phyloP scores from a whole-genome alignment of 768 basidiomycete species.

The Leccinum barrowsii region DNA sequence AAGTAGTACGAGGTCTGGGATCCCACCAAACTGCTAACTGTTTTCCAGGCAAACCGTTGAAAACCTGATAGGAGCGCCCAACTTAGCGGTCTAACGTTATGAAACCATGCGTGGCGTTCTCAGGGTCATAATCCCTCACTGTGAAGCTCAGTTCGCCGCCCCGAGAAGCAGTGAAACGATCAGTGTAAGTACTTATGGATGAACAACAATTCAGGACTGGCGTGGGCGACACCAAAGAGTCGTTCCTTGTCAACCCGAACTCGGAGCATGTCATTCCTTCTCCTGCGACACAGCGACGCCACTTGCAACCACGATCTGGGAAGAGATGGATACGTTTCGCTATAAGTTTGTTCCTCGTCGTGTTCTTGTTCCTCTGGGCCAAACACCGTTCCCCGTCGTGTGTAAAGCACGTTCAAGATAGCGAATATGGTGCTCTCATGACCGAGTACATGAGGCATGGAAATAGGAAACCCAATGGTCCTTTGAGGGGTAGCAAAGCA shows the following conservation, averaged over 20 bases:
- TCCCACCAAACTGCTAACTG: too few species aligned
- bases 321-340: constrained; percentile 15
- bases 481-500: constrained; percentile 34
- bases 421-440: constrained; percentile 13
- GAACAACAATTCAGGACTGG: constrained; percentile 8
- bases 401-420: constrained; percentile 7
- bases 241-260: background rate
- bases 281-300: constrained; percentile 14
- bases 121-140: too few species aligned
- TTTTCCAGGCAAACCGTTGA: too few species aligned
- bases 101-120: too few species aligned
- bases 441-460: constrained; percentile 18
- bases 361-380: constrained; percentile 16
- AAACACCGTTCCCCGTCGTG: background rate
- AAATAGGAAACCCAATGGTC: constrained; percentile 10
- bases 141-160: background rate
- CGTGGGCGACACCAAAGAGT: constrained; percentile 4
- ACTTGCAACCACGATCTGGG: background rate
- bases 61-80: too few species aligned
- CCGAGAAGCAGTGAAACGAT: background rate
- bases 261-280: constrained; percentile 12
- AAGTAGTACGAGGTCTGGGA: too few species aligned
- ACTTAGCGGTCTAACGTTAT: too few species aligned
- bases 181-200: constrained; percentile 12
- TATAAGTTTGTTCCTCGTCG: constrained; percentile 7